Conservation (phyloP, 352 stramenopile species). For the Pythium pectinolyticum region DNA sequence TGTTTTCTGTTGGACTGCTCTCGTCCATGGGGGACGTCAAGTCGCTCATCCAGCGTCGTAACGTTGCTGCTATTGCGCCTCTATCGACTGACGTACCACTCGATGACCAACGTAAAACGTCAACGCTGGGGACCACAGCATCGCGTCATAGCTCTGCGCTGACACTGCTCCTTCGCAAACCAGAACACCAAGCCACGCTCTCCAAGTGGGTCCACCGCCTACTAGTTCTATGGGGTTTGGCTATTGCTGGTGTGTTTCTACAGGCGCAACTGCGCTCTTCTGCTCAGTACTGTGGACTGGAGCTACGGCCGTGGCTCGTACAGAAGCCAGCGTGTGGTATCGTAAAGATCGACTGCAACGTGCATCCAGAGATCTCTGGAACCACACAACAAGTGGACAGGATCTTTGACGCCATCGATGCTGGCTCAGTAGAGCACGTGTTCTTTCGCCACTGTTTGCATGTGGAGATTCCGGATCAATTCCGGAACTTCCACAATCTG, state of each 20-base stretch:
- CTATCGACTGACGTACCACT: not conserved
- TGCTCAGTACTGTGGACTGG: constrained; percentile 25
- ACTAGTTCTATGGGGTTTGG: constrained; percentile 17
- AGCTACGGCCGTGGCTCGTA: constrained; percentile 33
- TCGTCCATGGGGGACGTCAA: constrained; percentile 37
- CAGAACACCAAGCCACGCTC: too few species aligned
- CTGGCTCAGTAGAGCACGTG: constrained; percentile 3
- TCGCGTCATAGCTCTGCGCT: too few species aligned
- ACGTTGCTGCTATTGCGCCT: constrained; percentile 16
- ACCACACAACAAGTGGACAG: not conserved
- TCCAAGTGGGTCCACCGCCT: not conserved
- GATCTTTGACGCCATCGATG: not conserved
- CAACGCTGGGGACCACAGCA: too few species aligned
- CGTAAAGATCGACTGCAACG: constrained; percentile 22
- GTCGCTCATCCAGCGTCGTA: not conserved
- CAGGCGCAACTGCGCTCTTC: not conserved
- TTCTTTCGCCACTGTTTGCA: constrained; percentile 17
- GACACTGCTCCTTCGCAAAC: too few species aligned
- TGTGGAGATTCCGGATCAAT: constrained; percentile 3
- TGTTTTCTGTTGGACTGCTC: constrained; percentile 43
- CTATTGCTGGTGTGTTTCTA: constrained; percentile 29
- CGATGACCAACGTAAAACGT: too few species aligned
- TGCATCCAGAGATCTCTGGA: too few species aligned
- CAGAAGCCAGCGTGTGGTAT: constrained; percentile 29
- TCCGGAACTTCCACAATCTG: constrained; percentile 10